Conservation (phyloP, 2,329 filamentous ascomycete genomes). For the Calonectria ilicicola region DNA sequence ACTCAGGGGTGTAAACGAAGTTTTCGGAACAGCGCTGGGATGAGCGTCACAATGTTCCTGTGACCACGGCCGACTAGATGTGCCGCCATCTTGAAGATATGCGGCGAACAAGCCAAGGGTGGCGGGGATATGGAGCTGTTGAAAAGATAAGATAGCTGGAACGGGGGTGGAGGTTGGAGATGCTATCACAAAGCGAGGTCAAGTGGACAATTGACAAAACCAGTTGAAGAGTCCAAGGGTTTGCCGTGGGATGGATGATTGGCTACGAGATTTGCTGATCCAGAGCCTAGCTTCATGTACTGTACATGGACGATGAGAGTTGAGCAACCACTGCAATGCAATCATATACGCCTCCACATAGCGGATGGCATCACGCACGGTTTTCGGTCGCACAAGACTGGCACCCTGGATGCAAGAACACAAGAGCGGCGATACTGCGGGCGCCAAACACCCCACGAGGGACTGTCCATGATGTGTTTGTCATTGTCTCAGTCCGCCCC, state of each 20-base stretch:
- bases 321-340: neutral
- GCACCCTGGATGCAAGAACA: neutral
- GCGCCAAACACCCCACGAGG: neutral
- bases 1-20: slow-evolving; percentile 2
- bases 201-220: neutral
- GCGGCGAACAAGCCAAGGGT: neutral
- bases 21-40: neutral
- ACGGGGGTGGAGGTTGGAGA: neutral
- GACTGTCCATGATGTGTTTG: neutral
- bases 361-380: neutral
- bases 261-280: neutral
- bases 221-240: neutral
- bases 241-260: slow-evolving; percentile 15
- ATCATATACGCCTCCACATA: neutral
- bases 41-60: neutral
- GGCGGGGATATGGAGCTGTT: neutral
- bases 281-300: neutral
- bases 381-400: neutral
- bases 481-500: neutral
- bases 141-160: neutral
- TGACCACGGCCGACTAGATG: slow-evolving; percentile 5
- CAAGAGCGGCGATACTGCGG: neutral
- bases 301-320: slow-evolving; percentile 2
- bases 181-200: neutral
- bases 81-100: neutral